phyloP scores from a whole-genome alignment of 805 yeast species.

The Hanseniaspora meyeri region DNA sequence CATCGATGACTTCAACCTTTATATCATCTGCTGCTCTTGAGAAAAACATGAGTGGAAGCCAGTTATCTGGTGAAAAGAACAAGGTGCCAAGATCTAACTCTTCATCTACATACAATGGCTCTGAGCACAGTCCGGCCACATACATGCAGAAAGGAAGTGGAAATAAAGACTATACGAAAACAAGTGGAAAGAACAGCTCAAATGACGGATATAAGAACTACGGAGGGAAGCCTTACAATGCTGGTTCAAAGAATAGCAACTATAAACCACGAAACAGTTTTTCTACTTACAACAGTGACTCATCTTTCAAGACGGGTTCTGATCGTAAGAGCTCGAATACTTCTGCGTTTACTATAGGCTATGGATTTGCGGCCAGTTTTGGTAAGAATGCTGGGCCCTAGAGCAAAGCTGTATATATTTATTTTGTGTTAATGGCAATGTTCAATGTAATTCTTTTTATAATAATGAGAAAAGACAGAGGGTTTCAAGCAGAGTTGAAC shows the following conservation, averaged over 20 bases:
- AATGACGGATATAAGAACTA: neutral
- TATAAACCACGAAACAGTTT: neutral
- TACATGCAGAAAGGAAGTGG: neutral
- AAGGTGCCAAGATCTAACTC: neutral
- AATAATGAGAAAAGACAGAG: too few relatives aligned
- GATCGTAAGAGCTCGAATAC: slow-evolving; percentile 15
- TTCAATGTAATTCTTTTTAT: too few relatives aligned
- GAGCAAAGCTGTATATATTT: neutral
- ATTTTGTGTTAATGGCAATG: neutral
- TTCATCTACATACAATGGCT: neutral
- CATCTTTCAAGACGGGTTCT: neutral
- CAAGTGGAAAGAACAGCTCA: neutral
- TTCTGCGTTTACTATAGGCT: neutral
- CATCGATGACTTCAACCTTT: neutral
- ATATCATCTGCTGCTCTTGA: neutral
- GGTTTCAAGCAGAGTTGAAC: too few relatives aligned
- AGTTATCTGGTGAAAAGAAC: neutral
- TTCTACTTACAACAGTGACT: neutral
- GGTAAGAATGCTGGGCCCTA: neutral
- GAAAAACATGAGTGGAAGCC: neutral
- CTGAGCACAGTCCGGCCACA: neutral
- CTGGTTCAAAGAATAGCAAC: neutral
- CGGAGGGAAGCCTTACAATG: neutral
- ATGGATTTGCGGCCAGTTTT: slow-evolving; percentile 1
- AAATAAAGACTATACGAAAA: neutral